Evolutionary conservation across 495 filamentous ascomycete species (phyloP).

Genomic region (Tetracladium marchalianum): DNA sequence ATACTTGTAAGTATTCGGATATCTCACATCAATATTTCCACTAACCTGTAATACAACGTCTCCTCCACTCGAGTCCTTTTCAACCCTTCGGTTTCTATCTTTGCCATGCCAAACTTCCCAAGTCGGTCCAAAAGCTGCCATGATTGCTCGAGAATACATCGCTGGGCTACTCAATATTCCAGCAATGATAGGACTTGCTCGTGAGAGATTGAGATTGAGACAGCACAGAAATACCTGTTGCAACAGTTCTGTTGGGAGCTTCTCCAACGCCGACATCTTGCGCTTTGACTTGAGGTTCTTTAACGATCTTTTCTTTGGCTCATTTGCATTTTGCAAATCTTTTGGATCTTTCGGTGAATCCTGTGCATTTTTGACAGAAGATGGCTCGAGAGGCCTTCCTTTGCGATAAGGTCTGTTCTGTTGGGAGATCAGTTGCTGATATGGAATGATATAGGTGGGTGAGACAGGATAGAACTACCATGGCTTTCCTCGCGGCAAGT

Average conservation of each 20-base stretch:
- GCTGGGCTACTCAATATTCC: constrained; percentile 15
- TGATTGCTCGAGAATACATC: constrained; percentile 10
- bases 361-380: neutral
- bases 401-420: constrained; percentile 4
- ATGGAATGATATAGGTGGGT: neutral
- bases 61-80: neutral
- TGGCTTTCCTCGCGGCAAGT: constrained; percentile 8
- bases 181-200: constrained; percentile 21
- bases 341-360: neutral
- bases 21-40: too few species aligned
- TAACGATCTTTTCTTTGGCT: constrained; percentile 6
- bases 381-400: constrained; percentile 10
- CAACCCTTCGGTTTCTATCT: neutral
- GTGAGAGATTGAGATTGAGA: constrained; percentile 37
- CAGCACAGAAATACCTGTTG: constrained; percentile 42
- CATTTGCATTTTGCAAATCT: neutral
- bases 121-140: constrained; percentile 13
- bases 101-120: constrained; percentile 12
- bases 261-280: constrained; percentile 33
- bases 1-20: constrained; percentile 4
- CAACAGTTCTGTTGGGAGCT: constrained; percentile 42
- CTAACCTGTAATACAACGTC: constrained; percentile 5
- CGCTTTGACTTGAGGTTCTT: constrained; percentile 16
- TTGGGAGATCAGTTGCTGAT: neutral
- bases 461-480: constrained; percentile 3